These are phyloP conservation scores for Porodaedalea pini DNA, from an alignment of 1,284 basidiomycete species.

Conservation along the genomic window DNA sequence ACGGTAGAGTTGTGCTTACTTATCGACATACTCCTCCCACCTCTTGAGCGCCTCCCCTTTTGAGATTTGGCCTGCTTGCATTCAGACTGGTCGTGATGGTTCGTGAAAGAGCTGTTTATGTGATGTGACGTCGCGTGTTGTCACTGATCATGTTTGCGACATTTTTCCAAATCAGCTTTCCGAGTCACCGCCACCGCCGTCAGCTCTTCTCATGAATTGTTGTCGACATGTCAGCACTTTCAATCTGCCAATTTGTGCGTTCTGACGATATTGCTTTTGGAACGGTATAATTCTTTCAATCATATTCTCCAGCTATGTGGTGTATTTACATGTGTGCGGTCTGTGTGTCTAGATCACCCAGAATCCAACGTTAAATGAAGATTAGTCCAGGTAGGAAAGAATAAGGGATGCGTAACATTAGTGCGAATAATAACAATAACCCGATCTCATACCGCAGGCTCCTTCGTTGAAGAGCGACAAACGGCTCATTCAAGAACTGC, in stretches of 20 bases:
- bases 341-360: not conserved
- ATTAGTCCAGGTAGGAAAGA: not conserved
- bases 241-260: no score
- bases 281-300: not conserved
- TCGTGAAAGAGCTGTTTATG: not conserved
- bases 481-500: conserved; percentile 36
- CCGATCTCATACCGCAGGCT: not conserved
- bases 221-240: no score
- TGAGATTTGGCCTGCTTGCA: conserved; percentile 9
- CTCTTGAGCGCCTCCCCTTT: conserved; percentile 22
- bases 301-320: not conserved
- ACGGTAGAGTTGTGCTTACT: conserved; percentile 37
- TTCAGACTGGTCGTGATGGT: conserved; percentile 1
- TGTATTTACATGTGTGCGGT: conserved; percentile 3
- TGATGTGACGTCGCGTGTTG: conserved; percentile 2
- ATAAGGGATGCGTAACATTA: not conserved
- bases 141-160: conserved; percentile 1
- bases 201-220: no score
- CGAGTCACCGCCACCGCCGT: not conserved
- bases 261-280: no score
- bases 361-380: not conserved
- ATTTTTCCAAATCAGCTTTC: not conserved
- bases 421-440: not conserved
- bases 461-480: not conserved
- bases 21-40: conserved; percentile 46